A percentile compares a stretch with the other conserved stretches of the same genome.
Conservation (phyloP, 768 basidiomycete genomes). For the Cantharellus cinnabarinus region DNA sequence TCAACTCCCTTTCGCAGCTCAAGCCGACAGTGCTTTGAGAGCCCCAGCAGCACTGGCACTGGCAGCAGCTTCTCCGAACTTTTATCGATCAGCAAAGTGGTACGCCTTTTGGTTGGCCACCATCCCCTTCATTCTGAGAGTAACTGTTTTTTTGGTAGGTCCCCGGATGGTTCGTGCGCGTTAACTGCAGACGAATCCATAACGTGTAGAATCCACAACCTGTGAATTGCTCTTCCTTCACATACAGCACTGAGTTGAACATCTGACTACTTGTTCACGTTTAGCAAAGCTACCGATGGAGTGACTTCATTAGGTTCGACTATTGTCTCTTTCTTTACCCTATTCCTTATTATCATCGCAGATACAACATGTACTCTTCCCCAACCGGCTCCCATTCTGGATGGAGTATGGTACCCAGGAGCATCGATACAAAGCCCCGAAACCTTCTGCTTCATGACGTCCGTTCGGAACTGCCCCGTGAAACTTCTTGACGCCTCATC, state of each 20-base stretch:
- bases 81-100: background rate
- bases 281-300: background rate
- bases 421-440: conserved; percentile 38
- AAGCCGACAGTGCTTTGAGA: too few relatives aligned
- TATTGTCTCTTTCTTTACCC: too few relatives aligned
- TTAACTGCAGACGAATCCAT: background rate
- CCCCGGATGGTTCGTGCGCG: background rate
- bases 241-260: background rate
- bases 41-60: too few relatives aligned
- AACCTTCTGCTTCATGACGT: conserved; percentile 65
- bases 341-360: too few relatives aligned
- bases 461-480: conserved; percentile 68
- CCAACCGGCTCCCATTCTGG: conserved; percentile 55
- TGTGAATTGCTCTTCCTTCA: background rate
- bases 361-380: conserved; percentile 11
- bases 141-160: background rate
- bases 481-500: conserved; percentile 63
- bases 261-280: background rate
- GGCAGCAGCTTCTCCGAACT: background rate
- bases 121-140: too few relatives aligned
- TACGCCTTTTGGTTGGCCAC: background rate
- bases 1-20: too few relatives aligned
- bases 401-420: conserved; percentile 69
- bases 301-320: background rate
- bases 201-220: background rate